Base-by-base conservation (phyloP, 2,329 filamentous ascomycete species). In the Paecilomyces sp. region DNA sequence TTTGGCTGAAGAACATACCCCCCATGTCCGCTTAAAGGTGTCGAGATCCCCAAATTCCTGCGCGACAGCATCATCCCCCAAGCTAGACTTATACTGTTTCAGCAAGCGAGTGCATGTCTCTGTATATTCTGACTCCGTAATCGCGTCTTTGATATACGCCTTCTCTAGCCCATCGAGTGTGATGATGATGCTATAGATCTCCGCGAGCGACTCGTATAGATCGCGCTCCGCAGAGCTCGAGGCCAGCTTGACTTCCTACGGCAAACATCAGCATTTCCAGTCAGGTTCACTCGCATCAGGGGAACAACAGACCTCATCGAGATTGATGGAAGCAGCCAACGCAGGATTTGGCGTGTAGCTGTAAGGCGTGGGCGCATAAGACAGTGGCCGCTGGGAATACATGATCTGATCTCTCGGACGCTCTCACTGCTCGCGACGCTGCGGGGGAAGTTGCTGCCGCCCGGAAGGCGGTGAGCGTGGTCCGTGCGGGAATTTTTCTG, bases 171-270 rank as follows among this genome's bases (percentile, higher is more conserved):
- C 92, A 72, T 99, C 94, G 2, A 99, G 81, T 0, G 94, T 97
- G 62, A 97, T 85, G 41, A 99, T 93, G 66, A 99, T 97, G 77
- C 92, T 96, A 77, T 97, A 99, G 25, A 99, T 88, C 76, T 99
- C 94, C 58, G 93, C 94, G 13, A 99, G 85, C 1, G 94, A 97
- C 71, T 97, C 94, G 74, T 97, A 91, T 1, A 97, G 82, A 72
- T 99, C 92, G 62, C 93, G 88, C 77, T 97, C 93, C 50, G 90
- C 88, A 66, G 90, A 87, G 24, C 88, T 95, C 47, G 90, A 88
- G 56, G 91, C 87, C 61, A 99, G 84, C 76, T 96, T 96, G 67
- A 97, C 92, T 82, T 97, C 94, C 89, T 96, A 67, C 33, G 34
- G 9, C 53, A 31, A 57, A 28, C 28, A 61, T 63, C 57, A 63